Evolutionary conservation across 2,329 filamentous ascomycete species (phyloP), one percentile per base, ranked within the genome.

Genomic region (Colletotrichum sp.): DNA sequence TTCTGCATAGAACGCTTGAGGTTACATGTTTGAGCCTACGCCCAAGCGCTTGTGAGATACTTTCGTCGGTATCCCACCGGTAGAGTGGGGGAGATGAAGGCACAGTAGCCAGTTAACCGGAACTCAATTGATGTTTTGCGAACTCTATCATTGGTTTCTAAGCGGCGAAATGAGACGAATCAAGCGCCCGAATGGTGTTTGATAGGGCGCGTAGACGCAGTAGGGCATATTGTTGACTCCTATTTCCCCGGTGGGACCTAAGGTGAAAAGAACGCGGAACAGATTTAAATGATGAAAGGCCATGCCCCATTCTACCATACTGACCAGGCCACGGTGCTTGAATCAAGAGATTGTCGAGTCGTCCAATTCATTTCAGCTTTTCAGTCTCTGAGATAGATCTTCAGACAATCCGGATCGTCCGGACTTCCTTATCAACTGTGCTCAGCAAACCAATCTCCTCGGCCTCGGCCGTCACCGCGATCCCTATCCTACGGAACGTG

Each of bases 401-500:
- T 52, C 43, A 52, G 43, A 52, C 2, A 52, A 52, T 13, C 43
- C 43, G 43, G n/a, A 52, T 13, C 43, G n/a, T 52, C 1, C 43
- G 43, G 43, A 24, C n/a, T 1, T 52, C n/a, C 43, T 52, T 52
- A 21, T 52, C n/a, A 21, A 52, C n/a, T 13, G 43, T 52, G 0
- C 43, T 52, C 6, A 71, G 36, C n/a, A 64, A 3, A 7, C 55
- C 67, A 7, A 74, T 57, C 57, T 64, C 71, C 6, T 61, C 30
- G 6, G 24, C 30, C 12, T 74, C 71, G 7, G 39, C 24, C 3
- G 67, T 74, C 12, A 28, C 43, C 4, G 30, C 71, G 1, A 65
- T n/a, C 4, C 71, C 71, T 21, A 74, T 64, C n/a, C 71, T 71
- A 24, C 32, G 61, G 30, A 71, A 74, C 5, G 7, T 26, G 1